phyloP scores from a whole-genome alignment of 2,329 filamentous ascomycete species.

The Exophiala sp. region DNA sequence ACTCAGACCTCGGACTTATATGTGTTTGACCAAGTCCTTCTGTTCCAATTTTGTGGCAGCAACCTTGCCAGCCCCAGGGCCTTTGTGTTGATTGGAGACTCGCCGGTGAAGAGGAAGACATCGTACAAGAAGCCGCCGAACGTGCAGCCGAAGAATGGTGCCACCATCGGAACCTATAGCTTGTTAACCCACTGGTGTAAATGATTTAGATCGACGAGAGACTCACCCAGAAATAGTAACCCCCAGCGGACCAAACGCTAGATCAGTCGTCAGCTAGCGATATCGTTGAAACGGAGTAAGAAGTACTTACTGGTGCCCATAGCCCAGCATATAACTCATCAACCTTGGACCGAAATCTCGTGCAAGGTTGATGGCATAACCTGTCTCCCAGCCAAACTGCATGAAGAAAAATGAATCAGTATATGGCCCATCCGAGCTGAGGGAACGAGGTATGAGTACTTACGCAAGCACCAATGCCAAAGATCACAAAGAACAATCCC shows the following conservation, averaged over 20 bases:
- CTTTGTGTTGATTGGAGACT: constrained; percentile 64
- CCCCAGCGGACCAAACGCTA: constrained; percentile 64
- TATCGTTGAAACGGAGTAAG: no score
- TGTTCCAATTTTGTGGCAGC: constrained; percentile 24
- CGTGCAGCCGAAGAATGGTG: constrained; percentile 62
- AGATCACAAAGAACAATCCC: constrained; percentile 68
- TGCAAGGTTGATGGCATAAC: constrained; percentile 71
- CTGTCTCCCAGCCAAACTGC: constrained; percentile 69
- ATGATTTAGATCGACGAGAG: no score
- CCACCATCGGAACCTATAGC: constrained; percentile 64
- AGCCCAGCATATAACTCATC: constrained; percentile 65
- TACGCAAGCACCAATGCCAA: constrained; percentile 64
- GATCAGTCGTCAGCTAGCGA: constrained; percentile 10
- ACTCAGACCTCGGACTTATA: constrained; percentile 8
- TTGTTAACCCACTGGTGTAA: background rate
- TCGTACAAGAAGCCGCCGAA: constrained; percentile 67
- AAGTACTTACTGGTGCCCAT: constrained; percentile 42
- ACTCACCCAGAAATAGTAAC: constrained; percentile 52
- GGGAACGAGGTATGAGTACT: no score
- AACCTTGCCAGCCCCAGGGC: constrained; percentile 59
- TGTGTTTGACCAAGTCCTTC: constrained; percentile 25
- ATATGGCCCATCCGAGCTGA: no score
- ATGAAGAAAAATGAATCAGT: no score
- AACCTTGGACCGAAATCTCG: constrained; percentile 69
- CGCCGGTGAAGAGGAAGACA: constrained; percentile 64